These are phyloP conservation scores for Zelopaecilomyces penicillatus DNA, from an alignment of 2,329 filamentous ascomycete genomes.

Conservation along the genomic window DNA sequence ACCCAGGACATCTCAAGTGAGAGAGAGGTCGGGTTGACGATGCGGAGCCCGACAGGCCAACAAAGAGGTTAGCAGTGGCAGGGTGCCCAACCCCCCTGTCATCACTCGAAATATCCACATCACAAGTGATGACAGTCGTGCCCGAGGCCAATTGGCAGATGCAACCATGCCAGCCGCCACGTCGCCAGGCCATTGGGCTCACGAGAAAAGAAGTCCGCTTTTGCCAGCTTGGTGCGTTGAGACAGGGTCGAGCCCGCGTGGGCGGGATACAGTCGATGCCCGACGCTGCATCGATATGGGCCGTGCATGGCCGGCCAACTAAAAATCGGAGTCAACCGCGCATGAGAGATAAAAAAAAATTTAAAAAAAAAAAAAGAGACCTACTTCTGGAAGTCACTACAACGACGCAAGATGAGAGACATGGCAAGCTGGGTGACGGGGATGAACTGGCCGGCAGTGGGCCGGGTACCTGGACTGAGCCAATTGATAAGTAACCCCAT, in stretches of 20 bases:
- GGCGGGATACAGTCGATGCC: slow-evolving; percentile 5
- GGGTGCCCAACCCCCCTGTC: slow-evolving; percentile 18
- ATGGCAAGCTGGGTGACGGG: slow-evolving; percentile 4
- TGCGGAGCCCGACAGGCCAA: slow-evolving; percentile 10
- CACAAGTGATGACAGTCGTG: slow-evolving; percentile 15
- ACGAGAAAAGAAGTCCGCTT: not conserved
- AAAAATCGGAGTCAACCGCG: not conserved
- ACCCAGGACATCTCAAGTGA: slow-evolving; percentile 7
- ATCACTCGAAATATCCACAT: slow-evolving; percentile 13
- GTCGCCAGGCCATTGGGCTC: slow-evolving; percentile 23
- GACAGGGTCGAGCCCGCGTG: slow-evolving; percentile 9
- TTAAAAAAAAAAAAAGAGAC: no score
- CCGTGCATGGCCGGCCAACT: slow-evolving; percentile 5
- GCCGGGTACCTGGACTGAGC: not conserved
- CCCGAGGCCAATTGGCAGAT: slow-evolving; percentile 22
- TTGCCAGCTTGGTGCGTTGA: slow-evolving; percentile 12
- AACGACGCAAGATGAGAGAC: slow-evolving; percentile 6
- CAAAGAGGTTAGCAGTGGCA: slow-evolving; percentile 4
- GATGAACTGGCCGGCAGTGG: slow-evolving; percentile 10
- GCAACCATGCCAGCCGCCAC: slow-evolving; percentile 18
- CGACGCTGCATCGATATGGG: slow-evolving; percentile 6
- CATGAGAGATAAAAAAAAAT: no score
- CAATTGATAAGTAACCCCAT: not conserved
- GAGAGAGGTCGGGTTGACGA: slow-evolving; percentile 8
- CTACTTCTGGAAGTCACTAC: no score